phyloP scores from a whole-genome alignment of 768 basidiomycete genomes.

The Psilocybe subaeruginosa region DNA sequence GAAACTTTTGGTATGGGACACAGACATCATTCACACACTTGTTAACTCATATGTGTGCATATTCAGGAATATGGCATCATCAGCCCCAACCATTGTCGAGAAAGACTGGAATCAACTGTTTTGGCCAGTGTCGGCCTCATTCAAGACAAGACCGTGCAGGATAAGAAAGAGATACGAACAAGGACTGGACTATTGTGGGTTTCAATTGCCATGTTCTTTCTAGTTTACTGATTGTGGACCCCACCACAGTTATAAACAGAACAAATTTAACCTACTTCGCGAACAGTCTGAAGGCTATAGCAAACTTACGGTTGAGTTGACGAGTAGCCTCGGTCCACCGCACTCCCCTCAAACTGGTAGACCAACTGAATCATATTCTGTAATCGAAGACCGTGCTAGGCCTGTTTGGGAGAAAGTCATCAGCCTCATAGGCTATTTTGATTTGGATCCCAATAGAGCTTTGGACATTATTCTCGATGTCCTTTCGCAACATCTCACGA shows the following conservation, averaged over 20 bases:
- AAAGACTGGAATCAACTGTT: slow-evolving; percentile 71
- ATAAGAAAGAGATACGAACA: slow-evolving; percentile 81
- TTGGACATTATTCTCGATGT: slow-evolving; percentile 94
- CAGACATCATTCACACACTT: neutral
- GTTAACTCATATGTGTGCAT: slow-evolving; percentile 8
- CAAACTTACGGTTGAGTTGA: slow-evolving; percentile 85
- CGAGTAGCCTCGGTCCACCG: slow-evolving; percentile 73
- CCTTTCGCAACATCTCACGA: slow-evolving; percentile 77
- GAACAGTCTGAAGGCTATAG: slow-evolving; percentile 99
- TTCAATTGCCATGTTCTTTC: neutral
- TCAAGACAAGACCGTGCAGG: slow-evolving; percentile 63
- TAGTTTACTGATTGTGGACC: slow-evolving; percentile 7
- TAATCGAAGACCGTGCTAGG: slow-evolving; percentile 65
- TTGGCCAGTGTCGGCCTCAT: slow-evolving; percentile 70
- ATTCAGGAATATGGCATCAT: slow-evolving; percentile 62
- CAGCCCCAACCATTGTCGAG: slow-evolving; percentile 63
- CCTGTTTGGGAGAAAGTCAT: slow-evolving; percentile 84
- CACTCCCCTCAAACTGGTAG: slow-evolving; percentile 70
- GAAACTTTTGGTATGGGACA: slow-evolving; percentile 57
- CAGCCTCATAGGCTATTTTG: slow-evolving; percentile 93
- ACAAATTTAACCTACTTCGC: slow-evolving; percentile 96
- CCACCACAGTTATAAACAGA: slow-evolving; percentile 85
- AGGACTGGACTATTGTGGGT: slow-evolving; percentile 84
- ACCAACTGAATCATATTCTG: slow-evolving; percentile 59
- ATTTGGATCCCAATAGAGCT: slow-evolving; percentile 92